Evolutionary conservation across 176 grass and related monocot genomes (phyloP), one percentile per base, ranked within the genome.

Genomic region (Alopecurus myosuroides): DNA sequence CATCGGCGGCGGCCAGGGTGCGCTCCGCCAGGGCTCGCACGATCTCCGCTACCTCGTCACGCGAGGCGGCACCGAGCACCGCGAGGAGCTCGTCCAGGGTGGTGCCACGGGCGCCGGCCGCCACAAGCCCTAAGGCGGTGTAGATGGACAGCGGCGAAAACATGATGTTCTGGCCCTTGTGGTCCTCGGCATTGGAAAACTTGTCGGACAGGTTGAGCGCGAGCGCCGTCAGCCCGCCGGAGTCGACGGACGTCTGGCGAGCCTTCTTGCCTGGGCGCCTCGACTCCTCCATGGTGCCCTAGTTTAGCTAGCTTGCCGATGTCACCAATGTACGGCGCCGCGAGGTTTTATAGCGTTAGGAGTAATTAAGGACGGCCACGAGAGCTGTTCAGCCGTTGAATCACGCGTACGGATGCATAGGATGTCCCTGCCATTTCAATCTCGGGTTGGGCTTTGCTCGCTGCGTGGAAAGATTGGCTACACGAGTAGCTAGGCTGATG

Each of bases 71-170:
- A 15, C 81, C 85, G 46, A 91, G 53, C 35, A 70, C 48, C 22
- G 77, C 64, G 23, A 70, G 83, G 17, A 77, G 0, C 74, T 78
- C 74, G 35, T 69, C 25, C 33, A 77, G 61, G 11, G 74, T 78
- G 46, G 5, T 28, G 1, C 74, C 74, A 0, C 48, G 11, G 7
- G 83, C 61, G 4, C 83, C 74, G 48, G 61, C 45, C 5, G 62
- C 46, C 23, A 85, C 1, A 19, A 78, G 35, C 19, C 48, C 25
- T 4, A 70, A 25, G 13, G 34, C 74, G 60, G 75, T 30, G 34
- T 78, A 57, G 63, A 78, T 56, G 33, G 83, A 85, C 83, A 85
- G 7, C 48, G 74, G 83, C 46, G 83, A 85, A 48, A 78, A 78
- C 18, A 70, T 26, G 11, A 85, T 42, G 82, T 64, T 84, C 65